phyloP scores from a whole-genome alignment of 768 basidiomycete genomes.

The Pisolithus tinctorius region DNA sequence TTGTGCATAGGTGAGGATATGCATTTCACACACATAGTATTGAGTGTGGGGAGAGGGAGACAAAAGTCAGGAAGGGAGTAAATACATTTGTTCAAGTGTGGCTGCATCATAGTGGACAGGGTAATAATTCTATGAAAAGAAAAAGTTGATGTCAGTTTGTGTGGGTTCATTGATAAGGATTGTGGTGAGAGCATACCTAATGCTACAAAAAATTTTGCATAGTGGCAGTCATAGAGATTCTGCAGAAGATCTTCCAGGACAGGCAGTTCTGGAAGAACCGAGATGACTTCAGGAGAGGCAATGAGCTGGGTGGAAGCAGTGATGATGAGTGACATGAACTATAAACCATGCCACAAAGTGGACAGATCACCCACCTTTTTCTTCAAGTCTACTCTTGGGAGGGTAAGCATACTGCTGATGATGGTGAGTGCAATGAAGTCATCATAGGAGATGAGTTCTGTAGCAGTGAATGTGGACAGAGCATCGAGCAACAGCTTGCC shows the following conservation, averaged over 20 bases:
- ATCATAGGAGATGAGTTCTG: constrained; percentile 81
- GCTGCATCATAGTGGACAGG: constrained; percentile 37
- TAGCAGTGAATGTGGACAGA: constrained; percentile 90
- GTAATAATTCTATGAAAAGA: no score
- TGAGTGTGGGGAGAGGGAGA: constrained; percentile 81
- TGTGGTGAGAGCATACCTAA: constrained; percentile 48
- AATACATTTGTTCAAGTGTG: constrained; percentile 79
- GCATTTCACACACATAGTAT: constrained; percentile 92
- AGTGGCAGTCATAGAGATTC: constrained; percentile 43
- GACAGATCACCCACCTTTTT: constrained; percentile 38
- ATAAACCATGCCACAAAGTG: not conserved
- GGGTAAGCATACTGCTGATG: constrained; percentile 63
- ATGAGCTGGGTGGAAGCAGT: constrained; percentile 53
- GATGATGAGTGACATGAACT: constrained; percentile 4
- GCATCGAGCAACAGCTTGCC: constrained; percentile 87
- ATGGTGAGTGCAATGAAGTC: constrained; percentile 77
- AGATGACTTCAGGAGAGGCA: constrained; percentile 78
- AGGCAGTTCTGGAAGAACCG: constrained; percentile 77
- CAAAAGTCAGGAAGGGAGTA: constrained; percentile 73
- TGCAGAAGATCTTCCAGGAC: constrained; percentile 15
- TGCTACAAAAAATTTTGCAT: constrained; percentile 88
- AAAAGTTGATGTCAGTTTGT: no score
- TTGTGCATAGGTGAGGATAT: constrained; percentile 66
- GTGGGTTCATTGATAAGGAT: no score
- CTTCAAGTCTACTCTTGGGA: constrained; percentile 45